Conservation (phyloP, 164 flowering plant species). For the Annona squamosa region DNA sequence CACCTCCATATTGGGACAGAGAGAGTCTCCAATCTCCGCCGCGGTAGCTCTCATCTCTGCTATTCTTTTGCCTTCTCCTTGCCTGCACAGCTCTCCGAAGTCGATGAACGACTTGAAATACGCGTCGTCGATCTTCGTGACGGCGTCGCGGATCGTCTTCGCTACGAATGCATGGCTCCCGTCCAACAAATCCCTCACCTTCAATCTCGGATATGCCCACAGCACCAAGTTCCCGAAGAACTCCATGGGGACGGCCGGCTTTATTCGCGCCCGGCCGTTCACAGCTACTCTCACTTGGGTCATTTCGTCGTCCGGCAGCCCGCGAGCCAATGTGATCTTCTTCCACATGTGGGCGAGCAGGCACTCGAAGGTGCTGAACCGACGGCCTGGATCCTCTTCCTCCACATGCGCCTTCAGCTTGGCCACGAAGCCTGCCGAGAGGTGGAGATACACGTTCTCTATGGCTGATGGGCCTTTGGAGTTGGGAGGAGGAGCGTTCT, state of each 20-base stretch:
- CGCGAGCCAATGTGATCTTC: slow-evolving; percentile 10
- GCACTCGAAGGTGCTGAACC: slow-evolving; percentile 10
- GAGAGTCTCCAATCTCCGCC: neutral
- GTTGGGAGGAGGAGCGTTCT: neutral
- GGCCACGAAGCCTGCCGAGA: neutral
- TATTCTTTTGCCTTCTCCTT: neutral
- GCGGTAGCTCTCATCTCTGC: neutral
- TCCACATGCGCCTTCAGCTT: slow-evolving; percentile 5
- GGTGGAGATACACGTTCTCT: slow-evolving; percentile 1
- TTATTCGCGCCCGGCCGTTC: slow-evolving; percentile 12
- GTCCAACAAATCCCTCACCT: slow-evolving; percentile 9
- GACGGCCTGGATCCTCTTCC: neutral
- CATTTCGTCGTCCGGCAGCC: neutral
- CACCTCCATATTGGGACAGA: slow-evolving; percentile 23
- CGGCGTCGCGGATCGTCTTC: slow-evolving; percentile 11
- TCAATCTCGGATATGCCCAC: slow-evolving; percentile 9
- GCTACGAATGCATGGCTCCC: slow-evolving; percentile 3
- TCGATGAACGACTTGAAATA: slow-evolving; percentile 19
- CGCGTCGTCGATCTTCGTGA: slow-evolving; percentile 4
- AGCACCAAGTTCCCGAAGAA: slow-evolving; percentile 11
- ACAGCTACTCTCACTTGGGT: slow-evolving; percentile 9
- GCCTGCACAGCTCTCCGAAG: slow-evolving; percentile 8
- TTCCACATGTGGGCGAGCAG: slow-evolving; percentile 15
- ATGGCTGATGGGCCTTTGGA: neutral
- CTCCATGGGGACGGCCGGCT: slow-evolving; percentile 2